Evolutionary conservation across 2,329 filamentous ascomycete species (phyloP), one percentile per base, ranked within the genome.

Genomic region (Penicillium psychrosexuale): DNA sequence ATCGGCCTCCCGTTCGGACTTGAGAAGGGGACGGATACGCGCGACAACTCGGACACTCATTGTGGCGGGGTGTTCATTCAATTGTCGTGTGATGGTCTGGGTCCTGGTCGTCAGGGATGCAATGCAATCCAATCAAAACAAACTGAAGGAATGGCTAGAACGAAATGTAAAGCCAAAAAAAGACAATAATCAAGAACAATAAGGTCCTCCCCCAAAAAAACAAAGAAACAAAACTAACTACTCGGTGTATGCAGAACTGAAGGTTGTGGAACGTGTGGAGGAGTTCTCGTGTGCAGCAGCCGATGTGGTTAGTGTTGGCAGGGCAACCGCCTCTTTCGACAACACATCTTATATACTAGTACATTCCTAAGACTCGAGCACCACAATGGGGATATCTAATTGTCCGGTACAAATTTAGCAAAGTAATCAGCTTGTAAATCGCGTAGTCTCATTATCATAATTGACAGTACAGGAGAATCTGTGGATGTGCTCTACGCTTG

Each of bases 1-100:
- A 77, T 97, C 93, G 74, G 88, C 88, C 69, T 94, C 89, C 55
- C 88, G 80, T 78, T 97, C 94, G 61, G 88, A 86, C 65, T 90
- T 87, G 60, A 97, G 84, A 60, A 97, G 83, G 49, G 93, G 93
- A 65, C 93, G 87, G 66, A 99, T 89, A 63, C 94, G 85, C 56
- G 93, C 92, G 61, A 97, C 90, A 56, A 97, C 92, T 69, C 90
- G 83, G 63, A 97, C 90, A 56, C 72, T 75, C 73, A 76, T 76
- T 56, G 55, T 72, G 63, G 34, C 49, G 28, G 45, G 47, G 42
- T 44, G 57, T 17, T 47, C 38, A 56, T 55, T 42, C 46, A 53
- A 37, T 24, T 33, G 43, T 55, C 36, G 40, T 38, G 49, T 48
- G 36, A 30, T 43, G 22, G n/a, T 24, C 12, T 36, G 30, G 7